A percentile compares a stretch with the other conserved stretches of the same genome.
phyloP scores from a whole-genome alignment of 768 basidiomycete genomes.

The Mycena venus region DNA sequence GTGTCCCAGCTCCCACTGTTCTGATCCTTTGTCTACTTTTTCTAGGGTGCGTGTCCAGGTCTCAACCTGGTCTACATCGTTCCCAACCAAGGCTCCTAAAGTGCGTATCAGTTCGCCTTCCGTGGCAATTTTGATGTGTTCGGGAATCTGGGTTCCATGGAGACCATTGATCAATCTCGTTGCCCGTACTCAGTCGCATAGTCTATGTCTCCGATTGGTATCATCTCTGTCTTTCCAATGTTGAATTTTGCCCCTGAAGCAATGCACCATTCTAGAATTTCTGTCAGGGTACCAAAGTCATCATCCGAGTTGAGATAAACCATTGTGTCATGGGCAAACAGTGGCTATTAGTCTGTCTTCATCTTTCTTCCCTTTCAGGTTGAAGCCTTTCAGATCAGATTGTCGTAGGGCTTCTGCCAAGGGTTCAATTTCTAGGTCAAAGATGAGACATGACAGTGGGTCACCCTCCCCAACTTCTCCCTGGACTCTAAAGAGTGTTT shows the following conservation, averaged over 20 bases:
- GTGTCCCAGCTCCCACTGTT: slow-evolving; percentile 13
- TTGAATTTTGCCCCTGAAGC: neutral
- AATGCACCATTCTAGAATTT: neutral
- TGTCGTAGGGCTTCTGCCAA: neutral
- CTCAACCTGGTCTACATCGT: neutral
- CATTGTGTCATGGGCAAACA: neutral
- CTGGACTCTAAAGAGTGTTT: slow-evolving; percentile 20
- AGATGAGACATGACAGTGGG: no score
- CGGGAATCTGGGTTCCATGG: neutral
- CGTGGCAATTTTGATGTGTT: neutral
- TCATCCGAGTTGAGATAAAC: neutral
- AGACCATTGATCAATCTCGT: neutral
- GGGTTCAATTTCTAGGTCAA: no score
- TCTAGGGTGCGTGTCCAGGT: neutral
- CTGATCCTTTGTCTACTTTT: neutral
- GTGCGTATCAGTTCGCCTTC: neutral
- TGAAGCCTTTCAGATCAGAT: neutral
- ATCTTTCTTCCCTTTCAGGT: neutral
- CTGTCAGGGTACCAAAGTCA: neutral
- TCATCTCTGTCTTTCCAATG: neutral
- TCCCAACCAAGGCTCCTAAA: neutral
- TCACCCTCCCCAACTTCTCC: slow-evolving; percentile 29
- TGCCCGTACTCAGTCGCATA: neutral
- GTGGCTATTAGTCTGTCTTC: neutral
- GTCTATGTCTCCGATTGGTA: neutral